Evolutionary conservation across 2,329 filamentous ascomycete genomes (phyloP), one percentile per base, ranked within the genome.

Genomic region (Nakataea oryzae): DNA sequence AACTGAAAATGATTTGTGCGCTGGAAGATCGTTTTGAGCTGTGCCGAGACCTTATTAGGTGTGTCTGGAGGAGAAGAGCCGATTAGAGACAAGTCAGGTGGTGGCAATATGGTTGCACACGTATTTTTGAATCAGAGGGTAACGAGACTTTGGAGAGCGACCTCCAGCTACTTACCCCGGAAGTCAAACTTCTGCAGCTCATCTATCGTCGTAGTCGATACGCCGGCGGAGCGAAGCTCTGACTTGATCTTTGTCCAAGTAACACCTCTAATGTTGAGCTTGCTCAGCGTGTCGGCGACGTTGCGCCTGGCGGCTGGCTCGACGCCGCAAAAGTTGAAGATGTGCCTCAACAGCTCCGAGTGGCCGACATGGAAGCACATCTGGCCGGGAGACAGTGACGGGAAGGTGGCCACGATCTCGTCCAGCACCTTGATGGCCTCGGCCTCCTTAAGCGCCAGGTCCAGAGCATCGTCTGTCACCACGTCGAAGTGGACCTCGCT

Each of bases 401-500:
- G 93, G 65, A 97, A 93, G 6, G 88, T 83, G 59, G 86, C 81
- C 21, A 96, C 83, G 54, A 97, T 89, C 71, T 99, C 95, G 71
- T 99, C 95, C 27, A 97, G 78, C 2, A 97, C 93, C 69, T 97
- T 97, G 67, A 99, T 84, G 0, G 92, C 88, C 73, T 97, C 93
- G 0, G 93, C 93, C 74, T 99, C 95, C 69, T 96, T 96, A 62
- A 97, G 74, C 1, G 92, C 88, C 57, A 96, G 78, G 69, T 97
- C 92, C 6, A 92, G 75, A 1, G 88, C 88, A 67, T 93, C 87
- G 57, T 85, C 83, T 0, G 92, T 93, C n/a, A 96, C 83, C 64
- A 99, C 92, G 74, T 99, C 95, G 72, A 97, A 99, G 72, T 97
- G 93, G 2, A 96, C 93, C 71, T 97, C 95, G 12, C 90, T 89